Evolutionary conservation across 441 rosid genomes (phyloP).

Genomic region (Eutrema salsugineum): DNA sequence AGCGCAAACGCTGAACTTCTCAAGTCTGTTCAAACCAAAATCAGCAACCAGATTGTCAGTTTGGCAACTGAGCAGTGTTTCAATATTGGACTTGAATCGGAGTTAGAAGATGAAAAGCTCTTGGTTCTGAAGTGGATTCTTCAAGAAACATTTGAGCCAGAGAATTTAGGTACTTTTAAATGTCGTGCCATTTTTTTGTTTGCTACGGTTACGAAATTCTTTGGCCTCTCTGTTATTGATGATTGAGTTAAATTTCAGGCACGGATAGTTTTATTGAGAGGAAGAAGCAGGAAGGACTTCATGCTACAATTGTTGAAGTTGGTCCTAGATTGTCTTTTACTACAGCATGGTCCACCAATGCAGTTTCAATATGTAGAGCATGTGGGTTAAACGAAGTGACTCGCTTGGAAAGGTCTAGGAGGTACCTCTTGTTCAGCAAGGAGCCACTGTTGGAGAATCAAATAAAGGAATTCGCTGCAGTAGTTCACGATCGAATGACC

Average conservation of each 20-base stretch:
- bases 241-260: constrained; percentile 42
- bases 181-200: background rate
- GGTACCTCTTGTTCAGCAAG: constrained; percentile 68
- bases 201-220: background rate
- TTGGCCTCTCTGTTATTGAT: background rate
- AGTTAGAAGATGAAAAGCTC: constrained; percentile 50
- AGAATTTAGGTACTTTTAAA: constrained; percentile 51
- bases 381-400: constrained; percentile 83
- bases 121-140: constrained; percentile 77
- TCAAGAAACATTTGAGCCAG: constrained; percentile 90
- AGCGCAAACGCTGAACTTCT: constrained; percentile 67
- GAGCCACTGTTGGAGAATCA: constrained; percentile 53
- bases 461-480: constrained; percentile 60
- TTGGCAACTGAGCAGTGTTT: constrained; percentile 86
- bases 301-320: constrained; percentile 66
- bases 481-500: constrained; percentile 94
- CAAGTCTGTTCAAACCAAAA: constrained; percentile 57
- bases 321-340: constrained; percentile 95
- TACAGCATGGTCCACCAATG: constrained; percentile 95
- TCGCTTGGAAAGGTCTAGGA: constrained; percentile 84
- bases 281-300: constrained; percentile 66
- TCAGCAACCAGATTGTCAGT: constrained; percentile 66
- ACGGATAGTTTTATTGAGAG: constrained; percentile 71
- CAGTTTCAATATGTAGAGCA: constrained; percentile 77
- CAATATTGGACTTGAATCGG: constrained; percentile 56